These are phyloP conservation scores for Sclerotinia sclerotiorum DNA, from an alignment of 2,329 filamentous ascomycete species.

Conservation along the genomic window DNA sequence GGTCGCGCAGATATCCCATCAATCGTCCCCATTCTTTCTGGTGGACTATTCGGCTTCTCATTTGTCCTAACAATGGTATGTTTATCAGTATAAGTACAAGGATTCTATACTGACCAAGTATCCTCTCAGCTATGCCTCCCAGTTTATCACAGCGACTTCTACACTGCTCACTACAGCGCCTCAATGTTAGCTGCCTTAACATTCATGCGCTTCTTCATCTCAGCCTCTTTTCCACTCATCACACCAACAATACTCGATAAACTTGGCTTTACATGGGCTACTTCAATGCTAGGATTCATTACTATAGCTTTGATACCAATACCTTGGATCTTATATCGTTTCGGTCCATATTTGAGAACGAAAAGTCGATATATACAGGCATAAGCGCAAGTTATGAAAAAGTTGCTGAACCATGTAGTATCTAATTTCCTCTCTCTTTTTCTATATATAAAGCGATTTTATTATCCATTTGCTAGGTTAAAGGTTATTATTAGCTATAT, in stretches of 20 bases:
- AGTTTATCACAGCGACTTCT: conserved; percentile 18
- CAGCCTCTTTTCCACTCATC: conserved; percentile 38
- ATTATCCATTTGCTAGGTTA: neutral
- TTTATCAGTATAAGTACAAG: neutral
- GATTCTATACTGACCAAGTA: neutral
- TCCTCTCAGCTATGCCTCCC: conserved; percentile 9
- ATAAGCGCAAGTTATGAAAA: neutral
- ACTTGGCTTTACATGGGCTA: conserved; percentile 47
- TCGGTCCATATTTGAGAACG: conserved; percentile 41
- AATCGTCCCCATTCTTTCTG: conserved; percentile 37
- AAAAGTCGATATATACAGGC: conserved; percentile 37
- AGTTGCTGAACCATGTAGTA: too few relatives aligned
- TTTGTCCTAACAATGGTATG: conserved; percentile 58
- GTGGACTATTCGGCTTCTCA: conserved; percentile 54
- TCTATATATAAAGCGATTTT: neutral
- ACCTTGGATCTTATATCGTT: conserved; percentile 47
- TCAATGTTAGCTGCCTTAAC: conserved; percentile 16
- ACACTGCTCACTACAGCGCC: conserved; percentile 14
- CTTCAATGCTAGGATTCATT: conserved; percentile 46
- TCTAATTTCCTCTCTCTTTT: neutral
- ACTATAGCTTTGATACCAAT: conserved; percentile 45
- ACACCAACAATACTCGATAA: conserved; percentile 50
- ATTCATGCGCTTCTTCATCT: conserved; percentile 32
- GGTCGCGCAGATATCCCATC: conserved; percentile 33
- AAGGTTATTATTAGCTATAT: neutral